These are phyloP conservation scores for Escallonia rubra DNA, from an alignment of 129 eudicot genomes.

Conservation along the genomic window DNA sequence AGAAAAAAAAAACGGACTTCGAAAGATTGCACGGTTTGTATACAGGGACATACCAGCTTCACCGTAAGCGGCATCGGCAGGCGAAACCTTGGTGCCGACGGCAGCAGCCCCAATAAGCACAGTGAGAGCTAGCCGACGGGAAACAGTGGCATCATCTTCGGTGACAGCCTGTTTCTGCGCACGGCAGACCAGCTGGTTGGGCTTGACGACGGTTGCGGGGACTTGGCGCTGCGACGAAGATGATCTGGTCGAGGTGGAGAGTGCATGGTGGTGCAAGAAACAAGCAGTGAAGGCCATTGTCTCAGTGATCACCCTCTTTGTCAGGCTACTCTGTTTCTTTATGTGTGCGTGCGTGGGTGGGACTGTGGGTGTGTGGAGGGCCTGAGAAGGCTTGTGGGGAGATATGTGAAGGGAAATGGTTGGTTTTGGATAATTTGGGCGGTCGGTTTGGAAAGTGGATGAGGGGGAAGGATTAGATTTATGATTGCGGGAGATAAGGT, in stretches of 20 bases:
- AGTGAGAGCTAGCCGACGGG: conserved; percentile 84
- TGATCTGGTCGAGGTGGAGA: conserved; percentile 40
- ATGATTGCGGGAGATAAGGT: conserved; percentile 38
- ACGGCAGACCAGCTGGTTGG: conserved; percentile 54
- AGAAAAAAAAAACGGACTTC: no score
- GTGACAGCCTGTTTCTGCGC: conserved; percentile 54
- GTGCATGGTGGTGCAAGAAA: conserved; percentile 71
- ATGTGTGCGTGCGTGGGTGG: background rate
- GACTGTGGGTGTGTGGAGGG: conserved; percentile 12
- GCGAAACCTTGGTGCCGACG: conserved; percentile 81
- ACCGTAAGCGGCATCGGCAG: conserved; percentile 98
- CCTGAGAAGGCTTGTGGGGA: conserved; percentile 9
- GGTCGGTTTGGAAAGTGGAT: conserved; percentile 32
- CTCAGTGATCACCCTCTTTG: background rate
- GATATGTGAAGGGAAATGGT: conserved; percentile 34
- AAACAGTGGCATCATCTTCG: conserved; percentile 37
- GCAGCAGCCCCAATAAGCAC: conserved; percentile 95
- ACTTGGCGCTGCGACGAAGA: conserved; percentile 20
- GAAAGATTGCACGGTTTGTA: no score
- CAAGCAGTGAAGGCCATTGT: conserved; percentile 89
- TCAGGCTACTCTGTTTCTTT: background rate
- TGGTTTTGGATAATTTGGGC: conserved; percentile 17
- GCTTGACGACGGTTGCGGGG: conserved; percentile 26
- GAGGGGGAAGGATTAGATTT: conserved; percentile 35
- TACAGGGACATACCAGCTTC: conserved; percentile 61